phyloP scores from a whole-genome alignment of 495 filamentous ascomycete genomes.

The Lophiotrema nucula region DNA sequence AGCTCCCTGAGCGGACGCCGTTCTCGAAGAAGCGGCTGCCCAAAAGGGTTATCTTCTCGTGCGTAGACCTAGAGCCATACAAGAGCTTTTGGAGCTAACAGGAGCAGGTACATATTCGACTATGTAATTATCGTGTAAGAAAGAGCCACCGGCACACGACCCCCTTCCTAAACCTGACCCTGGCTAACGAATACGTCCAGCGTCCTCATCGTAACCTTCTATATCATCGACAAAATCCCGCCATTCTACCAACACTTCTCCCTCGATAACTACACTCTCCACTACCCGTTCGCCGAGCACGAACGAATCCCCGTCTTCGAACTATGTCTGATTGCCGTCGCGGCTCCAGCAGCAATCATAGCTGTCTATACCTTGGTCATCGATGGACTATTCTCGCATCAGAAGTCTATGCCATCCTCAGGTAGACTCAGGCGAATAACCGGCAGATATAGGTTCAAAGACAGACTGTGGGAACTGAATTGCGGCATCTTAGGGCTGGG shows the following conservation, averaged over 20 bases:
- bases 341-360: slow-evolving; percentile 64
- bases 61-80: slow-evolving; percentile 31
- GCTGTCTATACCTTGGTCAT: slow-evolving; percentile 69
- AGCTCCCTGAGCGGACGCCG: slow-evolving; percentile 45
- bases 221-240: slow-evolving; percentile 53
- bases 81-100: slow-evolving; percentile 14
- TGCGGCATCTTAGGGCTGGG: slow-evolving; percentile 73
- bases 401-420: slow-evolving; percentile 48
- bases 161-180: slow-evolving; percentile 27
- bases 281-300: slow-evolving; percentile 70
- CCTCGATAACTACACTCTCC: slow-evolving; percentile 58
- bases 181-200: slow-evolving; percentile 39
- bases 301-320: slow-evolving; percentile 67
- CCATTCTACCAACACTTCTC: slow-evolving; percentile 62
- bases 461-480: slow-evolving; percentile 78
- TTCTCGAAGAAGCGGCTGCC: slow-evolving; percentile 54
- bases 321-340: slow-evolving; percentile 56
- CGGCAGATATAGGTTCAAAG: slow-evolving; percentile 65
- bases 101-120: slow-evolving; percentile 62
- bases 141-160: slow-evolving; percentile 27
- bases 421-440: slow-evolving; percentile 51
- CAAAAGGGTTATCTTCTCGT: slow-evolving; percentile 56
- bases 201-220: slow-evolving; percentile 54
- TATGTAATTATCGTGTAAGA: slow-evolving; percentile 65
- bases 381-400: slow-evolving; percentile 65